Evolutionary conservation across 2,329 filamentous ascomycete species (phyloP).

Genomic region (Dactylellina parvicollis): DNA sequence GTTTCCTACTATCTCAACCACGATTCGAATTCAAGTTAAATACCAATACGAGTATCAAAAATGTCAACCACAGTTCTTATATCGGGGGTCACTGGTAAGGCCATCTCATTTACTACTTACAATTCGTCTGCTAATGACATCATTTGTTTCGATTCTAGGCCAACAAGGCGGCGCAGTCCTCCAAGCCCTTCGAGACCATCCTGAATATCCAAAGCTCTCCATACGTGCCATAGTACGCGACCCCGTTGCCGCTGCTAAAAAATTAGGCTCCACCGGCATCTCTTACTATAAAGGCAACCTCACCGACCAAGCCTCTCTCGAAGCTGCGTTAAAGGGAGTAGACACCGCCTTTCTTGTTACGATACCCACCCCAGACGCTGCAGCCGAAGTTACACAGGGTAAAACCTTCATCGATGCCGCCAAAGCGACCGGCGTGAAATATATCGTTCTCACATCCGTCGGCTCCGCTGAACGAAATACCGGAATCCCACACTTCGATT

Average conservation of each 20-base stretch:
- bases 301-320: slow-evolving; percentile 16
- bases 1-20: too few species aligned
- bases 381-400: slow-evolving; percentile 31
- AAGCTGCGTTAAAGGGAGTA: slow-evolving; percentile 15
- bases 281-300: slow-evolving; percentile 32
- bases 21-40: not conserved
- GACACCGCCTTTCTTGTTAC: slow-evolving; percentile 48
- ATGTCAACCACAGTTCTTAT: slow-evolving; percentile 36
- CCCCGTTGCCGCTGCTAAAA: slow-evolving; percentile 28
- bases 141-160: slow-evolving; percentile 14
- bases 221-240: slow-evolving; percentile 37
- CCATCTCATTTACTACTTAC: not conserved
- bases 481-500: slow-evolving; percentile 47
- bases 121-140: not conserved
- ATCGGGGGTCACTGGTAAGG: slow-evolving; percentile 26
- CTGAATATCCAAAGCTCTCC: slow-evolving; percentile 10
- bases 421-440: slow-evolving; percentile 20
- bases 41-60: not conserved
- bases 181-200: slow-evolving; percentile 17
- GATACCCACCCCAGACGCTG: slow-evolving; percentile 23
- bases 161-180: slow-evolving; percentile 38
- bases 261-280: slow-evolving; percentile 8
- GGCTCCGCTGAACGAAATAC: slow-evolving; percentile 39
- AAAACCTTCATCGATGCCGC: slow-evolving; percentile 47
- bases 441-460: slow-evolving; percentile 43